These are phyloP conservation scores for Calonectria ilicicola DNA, from an alignment of 2,329 filamentous ascomycete species.

Conservation along the genomic window DNA sequence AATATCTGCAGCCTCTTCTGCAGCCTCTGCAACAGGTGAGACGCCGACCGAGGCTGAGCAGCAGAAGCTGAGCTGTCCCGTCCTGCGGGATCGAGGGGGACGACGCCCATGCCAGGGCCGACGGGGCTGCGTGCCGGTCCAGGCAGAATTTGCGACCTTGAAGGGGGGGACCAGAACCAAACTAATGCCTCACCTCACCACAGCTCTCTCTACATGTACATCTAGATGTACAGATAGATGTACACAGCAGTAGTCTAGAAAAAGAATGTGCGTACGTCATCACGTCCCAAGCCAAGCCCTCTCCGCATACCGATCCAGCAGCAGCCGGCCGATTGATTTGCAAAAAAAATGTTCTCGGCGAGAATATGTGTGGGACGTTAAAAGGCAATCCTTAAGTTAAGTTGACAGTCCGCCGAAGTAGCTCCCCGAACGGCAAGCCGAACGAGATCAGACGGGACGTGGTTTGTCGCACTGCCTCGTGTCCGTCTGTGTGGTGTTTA, in stretches of 20 bases:
- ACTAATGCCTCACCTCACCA: background rate
- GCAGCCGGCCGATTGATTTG: background rate
- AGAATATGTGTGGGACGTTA: background rate
- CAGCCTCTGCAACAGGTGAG: background rate
- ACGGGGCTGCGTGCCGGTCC: background rate
- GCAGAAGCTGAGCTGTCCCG: background rate
- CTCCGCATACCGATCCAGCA: background rate
- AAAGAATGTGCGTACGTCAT: slow-evolving; percentile 3
- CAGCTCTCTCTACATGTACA: no score
- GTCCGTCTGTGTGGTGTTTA: background rate
- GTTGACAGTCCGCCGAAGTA: background rate
- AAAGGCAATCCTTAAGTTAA: slow-evolving; percentile 3
- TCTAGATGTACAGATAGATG: no score
- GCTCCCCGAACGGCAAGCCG: background rate
- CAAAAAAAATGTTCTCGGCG: background rate
- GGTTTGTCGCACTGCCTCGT: background rate
- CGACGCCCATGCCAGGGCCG: background rate
- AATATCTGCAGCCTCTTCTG: background rate
- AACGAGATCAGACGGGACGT: background rate
- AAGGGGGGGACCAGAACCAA: no score
- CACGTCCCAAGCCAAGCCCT: background rate
- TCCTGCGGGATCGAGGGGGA: background rate
- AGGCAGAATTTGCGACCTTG: no score
- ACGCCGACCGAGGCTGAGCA: background rate
- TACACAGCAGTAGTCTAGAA: no score